Base-by-base conservation (phyloP, 768 basidiomycete species). In the Russula sp. region DNA sequence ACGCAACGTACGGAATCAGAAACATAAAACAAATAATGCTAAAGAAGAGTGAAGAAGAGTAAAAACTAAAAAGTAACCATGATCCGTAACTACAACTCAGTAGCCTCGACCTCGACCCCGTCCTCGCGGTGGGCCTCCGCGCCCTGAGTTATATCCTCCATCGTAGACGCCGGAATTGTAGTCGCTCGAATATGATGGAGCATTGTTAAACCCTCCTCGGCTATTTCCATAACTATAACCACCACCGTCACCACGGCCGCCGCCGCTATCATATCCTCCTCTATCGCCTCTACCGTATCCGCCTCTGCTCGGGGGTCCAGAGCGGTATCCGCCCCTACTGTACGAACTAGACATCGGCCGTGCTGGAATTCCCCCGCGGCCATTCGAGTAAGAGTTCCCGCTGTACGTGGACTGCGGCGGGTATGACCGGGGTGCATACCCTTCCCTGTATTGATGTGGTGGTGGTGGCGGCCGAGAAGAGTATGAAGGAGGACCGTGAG, bases 141-240 rank as follows among this genome's bases (percentile, higher is more conserved):
- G 61, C n/a, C 68, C 65, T 54, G 59, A 59, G 22, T 67, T 65
- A 40, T 72, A 70, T 63, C 70, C 69, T 11, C 71, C 71, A 53
- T 72, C 70, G 50, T 67, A 64, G 56, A 42, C 46, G 8, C 30
- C 54, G 34, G 67, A 65, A 24, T 57, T 67, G 60, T 57, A 62
- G 26, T 32, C 42, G 22, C 52, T 36, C 18, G 61, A 38, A 42
- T 60, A 63, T 18, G 66, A 22, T 7, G 48, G 9, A 14, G 48
- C 22, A 32, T 58, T 69, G 8, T 69, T 69, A 48, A 72, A 72
- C 11, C 72, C 73, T 53, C 73, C 76, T 22, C 77, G 75, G 66
- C 78, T 32, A 3, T 77, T 76, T n/a, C 81, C 80, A 42, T 78
- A 74, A 7, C 75, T 75, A 44, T 73, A 71, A 13, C 72, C 69